A percentile compares a stretch with the other conserved stretches of the same genome.
These are phyloP conservation scores for Lupinus albus DNA, from an alignment of 306 rosid genomes.

Conservation along the genomic window DNA sequence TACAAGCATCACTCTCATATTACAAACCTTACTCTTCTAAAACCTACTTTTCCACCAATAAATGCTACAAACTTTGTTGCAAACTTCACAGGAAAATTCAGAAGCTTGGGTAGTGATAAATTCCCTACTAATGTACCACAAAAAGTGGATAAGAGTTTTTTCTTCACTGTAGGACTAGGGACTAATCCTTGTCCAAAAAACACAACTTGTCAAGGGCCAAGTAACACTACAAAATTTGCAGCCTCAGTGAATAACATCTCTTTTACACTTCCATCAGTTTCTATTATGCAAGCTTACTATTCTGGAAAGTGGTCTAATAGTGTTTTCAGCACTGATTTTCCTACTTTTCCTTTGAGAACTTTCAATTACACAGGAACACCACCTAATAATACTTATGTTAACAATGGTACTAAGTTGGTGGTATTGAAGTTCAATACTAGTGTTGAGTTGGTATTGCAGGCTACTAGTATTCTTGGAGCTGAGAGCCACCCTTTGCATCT, in stretches of 20 bases:
- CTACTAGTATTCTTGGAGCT: conserved; percentile 61
- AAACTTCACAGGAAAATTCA: conserved; percentile 52
- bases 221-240: conserved; percentile 63
- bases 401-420: conserved; percentile 60
- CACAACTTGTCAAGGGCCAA: conserved; percentile 83
- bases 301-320: conserved; percentile 46
- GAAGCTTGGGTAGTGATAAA: conserved; percentile 54
- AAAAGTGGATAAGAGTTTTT: conserved; percentile 57
- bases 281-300: conserved; percentile 65
- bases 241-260: conserved; percentile 74
- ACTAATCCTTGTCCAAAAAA: conserved; percentile 69
- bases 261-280: conserved; percentile 66
- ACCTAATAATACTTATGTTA: conserved; percentile 67
- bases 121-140: conserved; percentile 73
- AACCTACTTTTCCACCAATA: conserved; percentile 65
- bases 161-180: conserved; percentile 78
- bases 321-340: conserved; percentile 67
- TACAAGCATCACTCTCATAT: conserved; percentile 46
- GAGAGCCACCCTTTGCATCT: conserved; percentile 93
- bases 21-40: conserved; percentile 42
- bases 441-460: conserved; percentile 80
- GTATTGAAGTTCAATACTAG: conserved; percentile 71
- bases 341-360: conserved; percentile 50
- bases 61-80: conserved; percentile 69
- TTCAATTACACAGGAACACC: conserved; percentile 81